Percentiles rank a stretch among this genome's conserved stretches.
These are phyloP conservation scores for Amauroascus verrucosus DNA, from an alignment of 2,329 filamentous ascomycete species.

Conservation along the genomic window DNA sequence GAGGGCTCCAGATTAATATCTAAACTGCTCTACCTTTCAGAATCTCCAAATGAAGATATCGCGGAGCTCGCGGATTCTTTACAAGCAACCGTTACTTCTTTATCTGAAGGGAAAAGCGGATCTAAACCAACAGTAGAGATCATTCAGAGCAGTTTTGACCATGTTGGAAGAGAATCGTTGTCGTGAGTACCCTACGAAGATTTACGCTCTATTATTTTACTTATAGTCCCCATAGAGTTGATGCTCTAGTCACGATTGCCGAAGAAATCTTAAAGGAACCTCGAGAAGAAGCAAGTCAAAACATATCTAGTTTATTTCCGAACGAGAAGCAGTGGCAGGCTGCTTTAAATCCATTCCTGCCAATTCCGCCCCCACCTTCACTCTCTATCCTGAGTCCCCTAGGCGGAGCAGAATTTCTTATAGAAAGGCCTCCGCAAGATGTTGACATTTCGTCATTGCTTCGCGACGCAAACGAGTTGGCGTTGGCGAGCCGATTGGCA, in stretches of 20 bases:
- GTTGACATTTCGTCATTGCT: conserved; percentile 27
- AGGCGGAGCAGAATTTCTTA: conserved; percentile 58
- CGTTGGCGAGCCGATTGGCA: conserved; percentile 64
- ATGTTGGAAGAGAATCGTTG: conserved; percentile 36
- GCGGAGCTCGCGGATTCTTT: conserved; percentile 34
- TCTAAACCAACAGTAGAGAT: conserved; percentile 43
- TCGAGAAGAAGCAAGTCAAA: background rate
- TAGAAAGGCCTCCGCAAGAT: conserved; percentile 30
- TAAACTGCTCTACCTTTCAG: conserved; percentile 44
- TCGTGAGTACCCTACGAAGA: conserved; percentile 30
- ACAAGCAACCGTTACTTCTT: conserved; percentile 26
- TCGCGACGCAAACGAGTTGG: conserved; percentile 59
- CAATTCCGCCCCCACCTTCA: conserved; percentile 40
- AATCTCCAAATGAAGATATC: conserved; percentile 44
- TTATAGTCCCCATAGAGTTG: conserved; percentile 39
- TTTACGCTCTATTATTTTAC: conserved; percentile 8
- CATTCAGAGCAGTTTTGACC: conserved; percentile 42
- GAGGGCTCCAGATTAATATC: conserved; percentile 44
- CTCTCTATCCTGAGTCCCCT: conserved; percentile 65
- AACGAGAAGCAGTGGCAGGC: conserved; percentile 54
- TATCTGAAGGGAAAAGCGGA: conserved; percentile 31
- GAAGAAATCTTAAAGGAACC: conserved; percentile 35
- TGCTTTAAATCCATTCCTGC: conserved; percentile 47
- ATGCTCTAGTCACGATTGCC: conserved; percentile 47
- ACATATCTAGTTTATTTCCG: conserved; percentile 48